These are phyloP conservation scores for Saccharomyces hybrid DNA, from an alignment of 1,139 yeast genomes.

Conservation along the genomic window DNA sequence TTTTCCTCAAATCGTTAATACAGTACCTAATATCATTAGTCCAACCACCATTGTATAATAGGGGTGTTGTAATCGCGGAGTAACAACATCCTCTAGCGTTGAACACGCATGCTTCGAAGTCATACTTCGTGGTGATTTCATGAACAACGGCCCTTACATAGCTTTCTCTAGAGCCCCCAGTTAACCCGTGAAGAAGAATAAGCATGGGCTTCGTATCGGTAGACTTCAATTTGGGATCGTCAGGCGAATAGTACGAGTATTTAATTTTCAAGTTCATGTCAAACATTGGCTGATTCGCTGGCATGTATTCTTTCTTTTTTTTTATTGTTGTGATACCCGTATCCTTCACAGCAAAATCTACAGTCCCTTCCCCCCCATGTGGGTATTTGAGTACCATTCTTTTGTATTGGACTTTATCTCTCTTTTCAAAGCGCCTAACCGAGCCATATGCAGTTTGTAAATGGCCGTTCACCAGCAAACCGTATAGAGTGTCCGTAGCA, in stretches of 20 bases:
- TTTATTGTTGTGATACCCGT: slow-evolving; percentile 29
- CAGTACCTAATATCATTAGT: slow-evolving; percentile 52
- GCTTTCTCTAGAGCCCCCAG: slow-evolving; percentile 57
- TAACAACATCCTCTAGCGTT: slow-evolving; percentile 57
- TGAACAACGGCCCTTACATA: slow-evolving; percentile 42
- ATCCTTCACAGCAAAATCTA: slow-evolving; percentile 45
- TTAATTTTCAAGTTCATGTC: slow-evolving; percentile 7
- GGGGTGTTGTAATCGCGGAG: slow-evolving; percentile 50
- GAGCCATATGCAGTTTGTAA: slow-evolving; percentile 58
- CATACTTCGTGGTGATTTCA: slow-evolving; percentile 33
- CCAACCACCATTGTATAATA: slow-evolving; percentile 53
- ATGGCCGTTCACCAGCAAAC: slow-evolving; percentile 57
- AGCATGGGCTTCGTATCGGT: slow-evolving; percentile 43
- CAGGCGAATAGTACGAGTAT: slow-evolving; percentile 18
- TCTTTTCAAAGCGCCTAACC: slow-evolving; percentile 34
- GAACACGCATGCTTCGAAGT: slow-evolving; percentile 47
- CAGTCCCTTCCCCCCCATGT: slow-evolving; percentile 51
- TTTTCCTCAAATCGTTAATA: slow-evolving; percentile 38
- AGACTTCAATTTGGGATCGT: slow-evolving; percentile 31
- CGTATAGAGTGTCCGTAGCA: slow-evolving; percentile 44
- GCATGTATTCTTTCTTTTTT: slow-evolving; percentile 32
- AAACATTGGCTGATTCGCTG: slow-evolving; percentile 17
- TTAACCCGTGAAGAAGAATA: slow-evolving; percentile 50
- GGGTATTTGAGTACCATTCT: slow-evolving; percentile 43
- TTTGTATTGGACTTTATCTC: slow-evolving; percentile 43